Evolutionary conservation across 169 alveolate genomes (phyloP).

Genomic region (Plasmodium relictum): DNA sequence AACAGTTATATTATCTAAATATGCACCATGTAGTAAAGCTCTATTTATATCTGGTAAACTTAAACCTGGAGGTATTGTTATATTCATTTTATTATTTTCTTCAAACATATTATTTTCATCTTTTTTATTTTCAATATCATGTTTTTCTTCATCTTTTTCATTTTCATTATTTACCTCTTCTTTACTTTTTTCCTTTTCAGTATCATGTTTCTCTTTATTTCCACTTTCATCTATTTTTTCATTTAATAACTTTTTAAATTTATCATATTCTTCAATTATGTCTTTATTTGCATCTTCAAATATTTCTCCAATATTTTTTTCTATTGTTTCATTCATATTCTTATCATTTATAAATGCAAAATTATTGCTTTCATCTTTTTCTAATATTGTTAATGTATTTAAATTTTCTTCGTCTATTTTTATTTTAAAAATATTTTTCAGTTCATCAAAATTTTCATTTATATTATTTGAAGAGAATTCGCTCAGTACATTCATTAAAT

Average conservation of each 20-base stretch:
- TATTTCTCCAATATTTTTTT: conserved; percentile 20
- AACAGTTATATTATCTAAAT: conserved; percentile 85
- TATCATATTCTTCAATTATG: conserved; percentile 38
- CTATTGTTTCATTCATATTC: not conserved
- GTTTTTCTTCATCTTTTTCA: conserved; percentile 11
- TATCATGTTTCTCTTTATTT: conserved; percentile 3
- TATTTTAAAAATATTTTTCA: conserved; percentile 57
- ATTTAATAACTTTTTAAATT: not conserved
- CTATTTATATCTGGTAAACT: conserved; percentile 78
- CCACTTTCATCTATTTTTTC: conserved; percentile 5
- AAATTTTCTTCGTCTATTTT: conserved; percentile 45
- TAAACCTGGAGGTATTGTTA: conserved; percentile 59
- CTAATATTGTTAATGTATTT: conserved; percentile 24
- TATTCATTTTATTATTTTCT: conserved; percentile 15
- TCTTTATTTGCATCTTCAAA: conserved; percentile 12
- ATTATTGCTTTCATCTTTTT: conserved; percentile 14
- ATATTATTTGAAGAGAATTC: conserved; percentile 36
- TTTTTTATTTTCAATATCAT: not conserved
- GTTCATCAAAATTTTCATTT: conserved; percentile 42
- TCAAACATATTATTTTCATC: conserved; percentile 27
- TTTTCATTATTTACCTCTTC: not conserved
- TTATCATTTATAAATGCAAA: conserved; percentile 34
- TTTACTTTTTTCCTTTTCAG: not conserved
- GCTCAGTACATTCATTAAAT: conserved; percentile 29
- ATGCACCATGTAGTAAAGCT: conserved; percentile 84